These are phyloP conservation scores for Russula sp. DNA, from an alignment of 768 basidiomycete species.

Conservation along the genomic window DNA sequence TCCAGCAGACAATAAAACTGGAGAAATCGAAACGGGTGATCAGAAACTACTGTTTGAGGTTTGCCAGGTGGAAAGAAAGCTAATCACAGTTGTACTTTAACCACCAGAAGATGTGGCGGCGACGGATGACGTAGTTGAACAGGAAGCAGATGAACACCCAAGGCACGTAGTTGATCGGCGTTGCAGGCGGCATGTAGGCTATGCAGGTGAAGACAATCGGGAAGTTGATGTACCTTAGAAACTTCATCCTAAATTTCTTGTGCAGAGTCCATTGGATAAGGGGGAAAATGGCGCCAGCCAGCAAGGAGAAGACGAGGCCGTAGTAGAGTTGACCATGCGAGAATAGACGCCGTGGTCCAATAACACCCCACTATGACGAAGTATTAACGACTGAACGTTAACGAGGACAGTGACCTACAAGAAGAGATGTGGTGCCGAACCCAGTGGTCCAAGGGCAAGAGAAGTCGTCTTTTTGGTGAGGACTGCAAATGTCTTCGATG, in stretches of 20 bases:
- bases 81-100: constrained; percentile 33
- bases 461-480: constrained; percentile 53
- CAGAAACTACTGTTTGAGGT: too few relatives aligned
- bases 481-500: constrained; percentile 53
- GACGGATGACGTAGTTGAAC: constrained; percentile 36
- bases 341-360: constrained; percentile 52
- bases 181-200: constrained; percentile 37
- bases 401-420: constrained; percentile 36
- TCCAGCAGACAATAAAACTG: too few relatives aligned
- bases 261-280: constrained; percentile 45
- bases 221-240: constrained; percentile 56
- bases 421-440: constrained; percentile 73
- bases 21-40: too few relatives aligned
- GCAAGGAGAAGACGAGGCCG: constrained; percentile 60
- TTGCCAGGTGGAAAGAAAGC: constrained; percentile 5
- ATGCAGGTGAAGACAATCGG: constrained; percentile 32
- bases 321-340: constrained; percentile 5
- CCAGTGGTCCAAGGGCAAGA: constrained; percentile 65
- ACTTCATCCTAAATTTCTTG: neutral
- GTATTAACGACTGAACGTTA: neutral
- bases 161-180: constrained; percentile 37
- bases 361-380: constrained; percentile 46
- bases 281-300: constrained; percentile 63
- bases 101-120: constrained; percentile 37
- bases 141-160: constrained; percentile 35